These are phyloP conservation scores for Chimonanthus praecox DNA, from an alignment of 164 flowering plant genomes.

Conservation along the genomic window DNA sequence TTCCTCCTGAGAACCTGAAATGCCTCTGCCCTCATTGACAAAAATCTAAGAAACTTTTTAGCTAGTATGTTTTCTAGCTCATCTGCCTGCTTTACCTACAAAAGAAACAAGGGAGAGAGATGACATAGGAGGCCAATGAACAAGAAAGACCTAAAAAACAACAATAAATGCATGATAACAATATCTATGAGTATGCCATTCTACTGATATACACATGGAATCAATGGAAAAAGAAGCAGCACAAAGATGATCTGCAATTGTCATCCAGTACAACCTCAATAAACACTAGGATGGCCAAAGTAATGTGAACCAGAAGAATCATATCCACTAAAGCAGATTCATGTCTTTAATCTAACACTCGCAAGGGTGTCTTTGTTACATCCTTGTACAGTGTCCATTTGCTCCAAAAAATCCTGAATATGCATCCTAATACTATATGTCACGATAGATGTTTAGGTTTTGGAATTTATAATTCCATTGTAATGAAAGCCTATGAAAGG, in stretches of 20 bases:
- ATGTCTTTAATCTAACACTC: no score
- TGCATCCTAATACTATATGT: background rate
- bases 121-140: background rate
- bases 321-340: background rate
- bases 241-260: background rate
- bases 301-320: background rate
- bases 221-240: background rate
- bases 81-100: slow-evolving; percentile 90
- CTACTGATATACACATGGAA: background rate
- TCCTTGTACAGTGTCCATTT: background rate
- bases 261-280: background rate
- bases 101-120: slow-evolving; percentile 15
- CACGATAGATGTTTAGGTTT: no score
- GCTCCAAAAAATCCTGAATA: background rate
- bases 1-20: slow-evolving; percentile 97
- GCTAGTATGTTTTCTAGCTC: slow-evolving; percentile 95
- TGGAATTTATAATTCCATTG: no score
- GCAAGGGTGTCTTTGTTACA: background rate
- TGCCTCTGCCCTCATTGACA: slow-evolving; percentile 99
- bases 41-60: slow-evolving; percentile 89
- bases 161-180: background rate
- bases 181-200: background rate
- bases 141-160: background rate
- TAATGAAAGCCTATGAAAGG: no score
- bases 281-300: background rate